Evolutionary conservation across 208 protist genomes (phyloP), one percentile per base, ranked within the genome.

Genomic region (Porcisia hertigi): DNA sequence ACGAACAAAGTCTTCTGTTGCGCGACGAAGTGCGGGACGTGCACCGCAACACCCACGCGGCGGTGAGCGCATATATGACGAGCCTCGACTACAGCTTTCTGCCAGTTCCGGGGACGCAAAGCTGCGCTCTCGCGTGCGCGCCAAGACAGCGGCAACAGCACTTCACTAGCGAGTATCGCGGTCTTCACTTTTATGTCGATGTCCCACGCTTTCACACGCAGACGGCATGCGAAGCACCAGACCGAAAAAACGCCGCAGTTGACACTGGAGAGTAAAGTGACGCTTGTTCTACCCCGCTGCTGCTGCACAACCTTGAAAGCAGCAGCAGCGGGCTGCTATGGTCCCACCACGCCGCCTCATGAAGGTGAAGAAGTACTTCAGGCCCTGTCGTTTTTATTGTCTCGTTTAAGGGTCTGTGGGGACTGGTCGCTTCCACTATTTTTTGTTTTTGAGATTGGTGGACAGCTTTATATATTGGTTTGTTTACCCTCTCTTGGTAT

Each of bases 21-120:
- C 77, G 77, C 8, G 77, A 81, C 45, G 77, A 81, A 57, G 25
- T 81, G 58, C 64, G 77, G 11, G 77, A 81, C 36, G 77, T 81
- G 71, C 71, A 81, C 47, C 58, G 71, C 66, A 73, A 55, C n/a
- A 71, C 77, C 7, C 71, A 81, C 72, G 71, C 77, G 0, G 77
- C 77, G 0, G 63, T 81, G 14, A 73, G 36, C 39, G 34, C 70
- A 1, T 85, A 85, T 69, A 73, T 85, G 73, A 70, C 72, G n/a
- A 77, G 77, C 34, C 76, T 85, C 4, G 81, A 85, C 69, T 85
- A 73, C 55, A 76, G 81, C 49, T 58, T 23, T 7, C 54, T 54
- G 1, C 69, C 76, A 0, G 54, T 62, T 1, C 39, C 63, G 1
- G 25, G 30, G 41, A 49, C 55, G 69, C 62, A 39, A 7, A 49